These are phyloP conservation scores for Cyberlindnera sargentensis DNA, from an alignment of 805 yeast genomes.

Conservation along the genomic window DNA sequence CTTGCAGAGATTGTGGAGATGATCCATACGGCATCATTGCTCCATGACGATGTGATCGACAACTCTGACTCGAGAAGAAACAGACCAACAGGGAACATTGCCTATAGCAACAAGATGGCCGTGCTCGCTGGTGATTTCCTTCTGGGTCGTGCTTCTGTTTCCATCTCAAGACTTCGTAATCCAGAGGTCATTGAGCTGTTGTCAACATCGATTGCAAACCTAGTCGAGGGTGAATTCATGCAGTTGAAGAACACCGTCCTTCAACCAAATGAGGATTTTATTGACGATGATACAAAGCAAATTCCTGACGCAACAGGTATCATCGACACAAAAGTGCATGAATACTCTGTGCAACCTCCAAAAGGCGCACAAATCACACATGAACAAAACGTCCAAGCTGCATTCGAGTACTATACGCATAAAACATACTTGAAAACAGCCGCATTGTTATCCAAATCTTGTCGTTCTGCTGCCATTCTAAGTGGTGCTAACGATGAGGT, in stretches of 20 bases:
- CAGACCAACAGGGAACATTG: constrained; percentile 84
- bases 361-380: constrained; percentile 37
- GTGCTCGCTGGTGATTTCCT: constrained; percentile 94
- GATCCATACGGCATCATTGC: constrained; percentile 94
- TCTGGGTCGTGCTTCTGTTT: constrained; percentile 93
- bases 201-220: constrained; percentile 92
- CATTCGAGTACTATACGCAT: constrained; percentile 91
- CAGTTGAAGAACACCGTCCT: constrained; percentile 90
- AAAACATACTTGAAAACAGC: constrained; percentile 96
- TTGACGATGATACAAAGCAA: constrained; percentile 38
- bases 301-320: constrained; percentile 57
- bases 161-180: constrained; percentile 85
- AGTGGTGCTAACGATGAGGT: constrained; percentile 73
- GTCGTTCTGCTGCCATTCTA: constrained; percentile 87
- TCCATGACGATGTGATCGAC: constrained; percentile 97
- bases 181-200: constrained; percentile 96
- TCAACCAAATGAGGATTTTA: constrained; percentile 37
- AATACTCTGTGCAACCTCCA: constrained; percentile 26
- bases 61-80: constrained; percentile 83
- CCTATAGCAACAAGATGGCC: constrained; percentile 96
- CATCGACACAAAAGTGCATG: constrained; percentile 44
- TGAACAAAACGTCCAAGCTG: constrained; percentile 65
- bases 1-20: constrained; percentile 96
- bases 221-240: constrained; percentile 98
- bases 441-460: constrained; percentile 85